phyloP scores from a whole-genome alignment of 202 grass and related monocot genomes.

The Setaria viridis region DNA sequence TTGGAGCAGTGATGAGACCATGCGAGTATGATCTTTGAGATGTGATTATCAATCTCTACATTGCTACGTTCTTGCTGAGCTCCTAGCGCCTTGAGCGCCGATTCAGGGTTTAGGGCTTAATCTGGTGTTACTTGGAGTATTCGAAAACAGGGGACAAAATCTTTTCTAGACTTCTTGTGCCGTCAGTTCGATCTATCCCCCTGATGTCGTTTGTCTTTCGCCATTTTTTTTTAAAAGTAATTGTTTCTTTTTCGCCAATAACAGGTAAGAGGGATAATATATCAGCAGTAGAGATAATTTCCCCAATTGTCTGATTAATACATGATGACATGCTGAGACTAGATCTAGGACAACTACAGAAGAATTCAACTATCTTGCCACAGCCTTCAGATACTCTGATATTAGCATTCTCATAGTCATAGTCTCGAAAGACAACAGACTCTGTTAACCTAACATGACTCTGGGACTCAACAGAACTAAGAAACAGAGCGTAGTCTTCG shows the following conservation, averaged over 20 bases:
- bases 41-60: slow-evolving; percentile 51
- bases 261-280: neutral
- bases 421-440: neutral
- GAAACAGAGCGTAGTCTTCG: neutral
- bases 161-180: neutral
- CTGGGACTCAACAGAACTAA: neutral
- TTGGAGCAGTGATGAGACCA: slow-evolving; percentile 54
- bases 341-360: neutral
- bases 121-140: neutral
- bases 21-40: slow-evolving; percentile 33
- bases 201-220: neutral
- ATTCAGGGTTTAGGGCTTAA: neutral
- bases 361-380: no score
- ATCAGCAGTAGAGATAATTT: neutral
- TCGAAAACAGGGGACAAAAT: neutral
- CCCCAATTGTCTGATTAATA: neutral
- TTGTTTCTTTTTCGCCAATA: neutral
- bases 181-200: no score
- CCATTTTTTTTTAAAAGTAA: no score
- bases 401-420: neutral
- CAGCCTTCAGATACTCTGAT: neutral
- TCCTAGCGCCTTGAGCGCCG: neutral
- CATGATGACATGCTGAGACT: neutral
- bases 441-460: neutral
- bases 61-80: slow-evolving; percentile 62